phyloP scores from a whole-genome alignment of 2,329 filamentous ascomycete genomes.

The Claviceps monticola region DNA sequence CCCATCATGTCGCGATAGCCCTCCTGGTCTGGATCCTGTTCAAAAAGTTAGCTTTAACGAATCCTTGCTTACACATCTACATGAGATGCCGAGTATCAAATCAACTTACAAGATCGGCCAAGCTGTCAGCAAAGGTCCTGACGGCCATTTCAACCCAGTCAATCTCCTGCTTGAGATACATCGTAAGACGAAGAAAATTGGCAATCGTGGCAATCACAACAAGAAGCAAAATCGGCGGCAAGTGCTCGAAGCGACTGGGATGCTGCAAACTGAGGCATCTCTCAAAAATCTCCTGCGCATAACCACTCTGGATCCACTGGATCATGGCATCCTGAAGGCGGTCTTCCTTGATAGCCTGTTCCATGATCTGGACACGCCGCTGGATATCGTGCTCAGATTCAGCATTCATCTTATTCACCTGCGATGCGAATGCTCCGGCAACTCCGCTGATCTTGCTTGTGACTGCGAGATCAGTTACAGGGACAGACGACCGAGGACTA shows the following conservation, averaged over 20 bases:
- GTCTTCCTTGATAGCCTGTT: constrained; percentile 45
- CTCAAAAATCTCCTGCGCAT: constrained; percentile 49
- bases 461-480: constrained; percentile 12
- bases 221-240: constrained; percentile 48
- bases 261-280: constrained; percentile 25
- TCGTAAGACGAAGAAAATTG: constrained; percentile 39
- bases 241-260: constrained; percentile 31
- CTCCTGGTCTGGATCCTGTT: constrained; percentile 25
- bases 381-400: constrained; percentile 34
- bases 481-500: constrained; percentile 19
- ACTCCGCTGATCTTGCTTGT: constrained; percentile 21
- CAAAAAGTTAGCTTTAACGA: constrained; percentile 8
- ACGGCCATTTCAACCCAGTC: constrained; percentile 48
- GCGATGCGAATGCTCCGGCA: constrained; percentile 21
- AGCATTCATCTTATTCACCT: constrained; percentile 21
- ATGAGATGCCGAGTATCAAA: no score
- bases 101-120: constrained; percentile 36
- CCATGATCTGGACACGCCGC: constrained; percentile 43
- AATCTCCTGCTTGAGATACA: constrained; percentile 40
- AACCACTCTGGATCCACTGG: constrained; percentile 51
- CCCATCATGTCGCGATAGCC: constrained; percentile 22
- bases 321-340: constrained; percentile 50
- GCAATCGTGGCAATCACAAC: constrained; percentile 52
- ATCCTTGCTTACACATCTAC: neutral
- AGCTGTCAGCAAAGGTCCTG: constrained; percentile 34